Evolutionary conservation across 345 rosid genomes (phyloP), one percentile per base, ranked within the genome.

Genomic region (Lepidium sativum): DNA sequence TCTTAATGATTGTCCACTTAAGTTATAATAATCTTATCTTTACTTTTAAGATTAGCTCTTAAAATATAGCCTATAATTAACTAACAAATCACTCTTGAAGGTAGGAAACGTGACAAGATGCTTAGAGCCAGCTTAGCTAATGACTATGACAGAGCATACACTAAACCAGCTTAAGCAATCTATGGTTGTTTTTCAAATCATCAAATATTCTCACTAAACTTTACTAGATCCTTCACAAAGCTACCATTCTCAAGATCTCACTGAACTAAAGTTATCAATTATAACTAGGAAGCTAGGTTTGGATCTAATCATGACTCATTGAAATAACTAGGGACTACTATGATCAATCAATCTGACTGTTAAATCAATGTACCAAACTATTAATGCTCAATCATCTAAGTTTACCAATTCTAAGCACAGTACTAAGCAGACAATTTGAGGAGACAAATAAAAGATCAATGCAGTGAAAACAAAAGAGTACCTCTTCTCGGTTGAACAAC

Each of bases 401-500:
- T 17, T 63, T 54, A 41, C 33, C 42, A 35, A 23, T 8, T 41
- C 20, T 41, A 31, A 60, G 18, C 39, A n/a, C 27, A 42, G 40
- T 37, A 38, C 42, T 25, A 49, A 29, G 20, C 35, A 51, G 2
- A 50, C 13, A 7, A 49, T 49, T 25, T 25, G 34, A 49, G 6
- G 10, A 49, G 6, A 25, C 34, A 49, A 15, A 11, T 9, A 17
- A 3, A 55, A 20, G 69, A 63, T 47, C 54, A 52, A 35, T 3
- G 20, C 6, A 61, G 35, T 33, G 6, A 45, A 14, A 9, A 17
- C 39, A 38, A 31, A 41, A 18, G n/a, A 60, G 51, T 81, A 92
- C 98, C 98, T 92, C 97, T 86, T 68, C 96, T 81, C 57, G 79
- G 80, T 60, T 84, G 87, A 65, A 83, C 69, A 21, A 78, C 88